Evolutionary conservation across 345 rosid genomes (phyloP).

Genomic region (Jatropha curcas): DNA sequence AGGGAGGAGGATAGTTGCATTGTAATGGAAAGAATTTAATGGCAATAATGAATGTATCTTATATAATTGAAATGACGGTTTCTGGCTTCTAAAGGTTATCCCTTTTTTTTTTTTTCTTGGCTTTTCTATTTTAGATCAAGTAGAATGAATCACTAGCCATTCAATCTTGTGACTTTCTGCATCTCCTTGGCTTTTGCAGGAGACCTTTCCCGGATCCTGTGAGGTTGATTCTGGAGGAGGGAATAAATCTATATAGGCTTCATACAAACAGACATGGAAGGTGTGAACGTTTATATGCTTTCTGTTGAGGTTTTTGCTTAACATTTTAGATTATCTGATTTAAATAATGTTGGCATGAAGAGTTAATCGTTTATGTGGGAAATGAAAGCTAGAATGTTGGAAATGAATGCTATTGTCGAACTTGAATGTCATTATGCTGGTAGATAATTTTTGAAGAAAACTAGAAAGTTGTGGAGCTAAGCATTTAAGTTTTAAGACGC

Average conservation of each 20-base stretch:
- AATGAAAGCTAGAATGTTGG: too few relatives aligned
- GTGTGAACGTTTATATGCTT: slow-evolving; percentile 31
- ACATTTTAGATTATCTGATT: background rate
- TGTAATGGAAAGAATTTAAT: too few relatives aligned
- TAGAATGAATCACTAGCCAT: background rate
- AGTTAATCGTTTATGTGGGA: background rate
- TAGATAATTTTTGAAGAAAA: background rate
- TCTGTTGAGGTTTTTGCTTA: slow-evolving; percentile 1
- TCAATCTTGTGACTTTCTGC: background rate
- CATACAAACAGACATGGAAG: slow-evolving; percentile 77
- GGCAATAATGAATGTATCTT: too few relatives aligned
- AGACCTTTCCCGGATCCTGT: slow-evolving; percentile 71
- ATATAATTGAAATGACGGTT: background rate
- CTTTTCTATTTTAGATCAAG: too few relatives aligned
- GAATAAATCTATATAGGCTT: slow-evolving; percentile 71
- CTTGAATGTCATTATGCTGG: background rate
- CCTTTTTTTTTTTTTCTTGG: too few relatives aligned
- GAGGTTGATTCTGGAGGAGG: slow-evolving; percentile 72
- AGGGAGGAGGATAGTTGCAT: background rate
- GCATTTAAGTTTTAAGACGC: background rate
- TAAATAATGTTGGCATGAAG: background rate
- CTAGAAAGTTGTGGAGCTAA: background rate
- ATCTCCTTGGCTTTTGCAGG: slow-evolving; percentile 43
- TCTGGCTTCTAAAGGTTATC: background rate
- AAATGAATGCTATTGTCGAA: background rate